Base-by-base conservation (phyloP, 2,329 filamentous ascomycete genomes). In the Dactylellina cionopaga region DNA sequence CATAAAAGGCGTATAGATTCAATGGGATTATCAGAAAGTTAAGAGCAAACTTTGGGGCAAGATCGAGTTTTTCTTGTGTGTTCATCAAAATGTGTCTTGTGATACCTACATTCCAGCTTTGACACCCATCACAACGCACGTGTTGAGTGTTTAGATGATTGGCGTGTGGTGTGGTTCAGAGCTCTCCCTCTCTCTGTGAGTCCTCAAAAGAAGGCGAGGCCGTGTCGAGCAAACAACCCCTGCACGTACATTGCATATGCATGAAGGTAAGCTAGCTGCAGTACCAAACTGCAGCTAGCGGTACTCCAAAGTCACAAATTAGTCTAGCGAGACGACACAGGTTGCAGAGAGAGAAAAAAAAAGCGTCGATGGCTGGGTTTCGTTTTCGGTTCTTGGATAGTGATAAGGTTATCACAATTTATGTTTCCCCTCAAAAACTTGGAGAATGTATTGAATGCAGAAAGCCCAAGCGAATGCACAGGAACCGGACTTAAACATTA, bases 1-100 rank as follows among this genome's bases (percentile, higher is more conserved):
- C 55, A 29, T 27, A 11, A 24, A 25, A 31, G n/a, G n/a, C n/a
- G n/a, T n/a, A n/a, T n/a, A n/a, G n/a, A n/a, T n/a, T n/a, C n/a
- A n/a, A n/a, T n/a, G n/a, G n/a, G n/a, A n/a, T n/a, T n/a, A n/a
- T n/a, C n/a, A n/a, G n/a, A n/a, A n/a, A n/a, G n/a, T n/a, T n/a
- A n/a, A n/a, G n/a, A n/a, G n/a, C n/a, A n/a, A n/a, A n/a, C n/a
- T n/a, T n/a, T n/a, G n/a, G n/a, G n/a, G n/a, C n/a, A n/a, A n/a
- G n/a, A n/a, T n/a, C n/a, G n/a, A n/a, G n/a, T n/a, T n/a, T n/a
- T n/a, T n/a, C n/a, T n/a, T n/a, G n/a, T n/a, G n/a, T n/a, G n/a
- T n/a, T n/a, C n/a, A n/a, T n/a, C n/a, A 25, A 29, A 25, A 39
- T 31, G 37, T 56, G 54, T 58, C 54, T 58, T 58, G 54, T 58